A percentile compares a stretch with the other conserved stretches of the same genome.
Evolutionary conservation across 176 grass and related monocot species (phyloP).

Genomic region (Ananas comosus): DNA sequence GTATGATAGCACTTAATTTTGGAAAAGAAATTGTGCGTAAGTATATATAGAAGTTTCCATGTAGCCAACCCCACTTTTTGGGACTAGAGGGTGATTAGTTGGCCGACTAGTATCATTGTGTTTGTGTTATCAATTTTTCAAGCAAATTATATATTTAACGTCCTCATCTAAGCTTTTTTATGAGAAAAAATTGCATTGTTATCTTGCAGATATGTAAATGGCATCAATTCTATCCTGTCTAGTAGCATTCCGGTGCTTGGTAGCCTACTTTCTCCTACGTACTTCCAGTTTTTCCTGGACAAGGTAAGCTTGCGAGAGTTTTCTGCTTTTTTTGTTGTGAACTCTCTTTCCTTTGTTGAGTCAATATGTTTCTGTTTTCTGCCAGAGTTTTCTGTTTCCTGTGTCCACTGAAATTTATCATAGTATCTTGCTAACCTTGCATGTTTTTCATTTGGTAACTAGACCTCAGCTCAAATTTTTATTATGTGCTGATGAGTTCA

Average conservation of each 20-base stretch:
- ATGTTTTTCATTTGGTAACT: neutral
- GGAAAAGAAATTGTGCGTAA: too few species aligned
- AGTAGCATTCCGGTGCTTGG: slow-evolving; percentile 81
- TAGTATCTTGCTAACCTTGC: neutral
- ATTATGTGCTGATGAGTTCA: neutral
- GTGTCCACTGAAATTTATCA: neutral
- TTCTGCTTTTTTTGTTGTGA: slow-evolving; percentile 1
- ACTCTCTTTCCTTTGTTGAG: neutral
- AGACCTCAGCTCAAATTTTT: neutral
- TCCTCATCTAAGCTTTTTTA: neutral
- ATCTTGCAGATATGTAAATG: slow-evolving; percentile 82
- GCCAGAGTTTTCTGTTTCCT: too few species aligned
- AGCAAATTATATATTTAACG: neutral
- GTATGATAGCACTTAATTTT: too few species aligned
- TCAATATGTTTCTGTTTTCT: slow-evolving; percentile 3
- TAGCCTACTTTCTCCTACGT: slow-evolving; percentile 76
- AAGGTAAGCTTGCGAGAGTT: slow-evolving; percentile 42
- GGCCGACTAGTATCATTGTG: neutral
- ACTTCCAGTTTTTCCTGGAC: slow-evolving; percentile 99
- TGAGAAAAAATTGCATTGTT: neutral
- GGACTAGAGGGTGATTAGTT: neutral
- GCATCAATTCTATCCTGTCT: slow-evolving; percentile 86
- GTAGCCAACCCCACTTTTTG: too few species aligned
- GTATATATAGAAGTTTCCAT: too few species aligned
- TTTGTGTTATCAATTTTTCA: neutral